These are phyloP conservation scores for Alternaria consortialis DNA, from an alignment of 2,329 filamentous ascomycete species.

Conservation along the genomic window DNA sequence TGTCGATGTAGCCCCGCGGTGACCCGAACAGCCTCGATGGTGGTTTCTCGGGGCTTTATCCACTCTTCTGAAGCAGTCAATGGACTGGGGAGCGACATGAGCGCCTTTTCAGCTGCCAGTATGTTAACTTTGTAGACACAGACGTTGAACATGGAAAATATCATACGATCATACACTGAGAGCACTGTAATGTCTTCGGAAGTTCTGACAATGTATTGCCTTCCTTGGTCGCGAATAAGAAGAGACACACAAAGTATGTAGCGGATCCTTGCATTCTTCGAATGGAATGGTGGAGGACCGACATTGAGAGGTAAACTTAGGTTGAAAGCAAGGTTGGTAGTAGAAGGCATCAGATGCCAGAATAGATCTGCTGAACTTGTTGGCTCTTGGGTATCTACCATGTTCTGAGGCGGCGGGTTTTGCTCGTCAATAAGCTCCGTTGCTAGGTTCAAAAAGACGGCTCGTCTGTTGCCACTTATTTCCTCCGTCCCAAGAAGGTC, in stretches of 20 bases:
- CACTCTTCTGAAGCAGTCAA: conserved; percentile 61
- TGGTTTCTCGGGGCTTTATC: conserved; percentile 50
- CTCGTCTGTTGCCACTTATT: conserved; percentile 55
- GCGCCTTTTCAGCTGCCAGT: conserved; percentile 60
- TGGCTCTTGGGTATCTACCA: conserved; percentile 57
- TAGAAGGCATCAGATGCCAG: conserved; percentile 61
- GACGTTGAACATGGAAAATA: neutral
- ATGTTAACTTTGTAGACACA: conserved; percentile 14
- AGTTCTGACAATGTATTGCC: conserved; percentile 60
- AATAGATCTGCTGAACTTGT: conserved; percentile 52
- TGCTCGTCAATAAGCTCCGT: conserved; percentile 61
- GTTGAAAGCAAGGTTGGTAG: conserved; percentile 60
- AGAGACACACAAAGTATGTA: conserved; percentile 61
- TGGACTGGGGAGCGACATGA: conserved; percentile 62
- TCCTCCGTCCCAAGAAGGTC: conserved; percentile 64
- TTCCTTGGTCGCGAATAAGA: conserved; percentile 58
- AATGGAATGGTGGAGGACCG: conserved; percentile 63
- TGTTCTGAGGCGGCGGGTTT: conserved; percentile 61
- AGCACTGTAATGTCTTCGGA: conserved; percentile 61
- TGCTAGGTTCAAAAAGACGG: conserved; percentile 61
- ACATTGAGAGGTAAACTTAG: conserved; percentile 64
- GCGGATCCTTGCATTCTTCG: conserved; percentile 61
- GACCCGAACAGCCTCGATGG: conserved; percentile 57
- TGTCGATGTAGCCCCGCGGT: conserved; percentile 66
- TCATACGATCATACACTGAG: conserved; percentile 63